phyloP scores from a whole-genome alignment of 768 basidiomycete genomes.

The Coprinopsis strossmayeri region DNA sequence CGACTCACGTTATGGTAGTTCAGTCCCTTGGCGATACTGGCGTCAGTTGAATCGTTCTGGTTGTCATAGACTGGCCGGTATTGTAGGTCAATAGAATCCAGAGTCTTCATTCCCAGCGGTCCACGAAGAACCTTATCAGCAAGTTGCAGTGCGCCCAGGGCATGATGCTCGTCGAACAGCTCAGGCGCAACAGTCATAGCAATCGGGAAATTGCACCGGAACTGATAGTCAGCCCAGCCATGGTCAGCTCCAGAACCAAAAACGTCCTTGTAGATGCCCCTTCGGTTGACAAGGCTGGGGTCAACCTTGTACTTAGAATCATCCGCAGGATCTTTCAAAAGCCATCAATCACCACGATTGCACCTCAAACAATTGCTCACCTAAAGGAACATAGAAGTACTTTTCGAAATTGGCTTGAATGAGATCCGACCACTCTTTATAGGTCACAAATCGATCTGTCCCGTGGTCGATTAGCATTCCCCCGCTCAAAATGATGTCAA shows the following conservation, averaged over 20 bases:
- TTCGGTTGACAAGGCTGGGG: slow-evolving; percentile 67
- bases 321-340: slow-evolving; percentile 51
- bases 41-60: slow-evolving; percentile 83
- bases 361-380: slow-evolving; percentile 32
- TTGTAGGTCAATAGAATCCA: slow-evolving; percentile 82
- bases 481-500: neutral
- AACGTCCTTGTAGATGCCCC: slow-evolving; percentile 99
- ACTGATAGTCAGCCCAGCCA: slow-evolving; percentile 97
- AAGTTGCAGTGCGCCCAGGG: slow-evolving; percentile 71
- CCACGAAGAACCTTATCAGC: slow-evolving; percentile 77
- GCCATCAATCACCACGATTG: slow-evolving; percentile 1
- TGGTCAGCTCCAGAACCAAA: slow-evolving; percentile 81
- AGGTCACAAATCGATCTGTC: slow-evolving; percentile 63
- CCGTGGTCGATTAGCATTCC: slow-evolving; percentile 52
- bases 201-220: slow-evolving; percentile 89
- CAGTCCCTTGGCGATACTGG: slow-evolving; percentile 81
- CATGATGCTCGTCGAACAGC: slow-evolving; percentile 77
- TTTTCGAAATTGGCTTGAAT: slow-evolving; percentile 86
- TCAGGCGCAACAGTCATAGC: slow-evolving; percentile 98
- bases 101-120: slow-evolving; percentile 94
- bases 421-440: slow-evolving; percentile 83
- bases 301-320: slow-evolving; percentile 70
- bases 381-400: slow-evolving; percentile 81
- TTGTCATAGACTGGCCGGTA: slow-evolving; percentile 94
- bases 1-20: slow-evolving; percentile 83